Evolutionary conservation across 2,329 filamentous ascomycete species (phyloP).

Genomic region (Fonsecaea pugnacius): DNA sequence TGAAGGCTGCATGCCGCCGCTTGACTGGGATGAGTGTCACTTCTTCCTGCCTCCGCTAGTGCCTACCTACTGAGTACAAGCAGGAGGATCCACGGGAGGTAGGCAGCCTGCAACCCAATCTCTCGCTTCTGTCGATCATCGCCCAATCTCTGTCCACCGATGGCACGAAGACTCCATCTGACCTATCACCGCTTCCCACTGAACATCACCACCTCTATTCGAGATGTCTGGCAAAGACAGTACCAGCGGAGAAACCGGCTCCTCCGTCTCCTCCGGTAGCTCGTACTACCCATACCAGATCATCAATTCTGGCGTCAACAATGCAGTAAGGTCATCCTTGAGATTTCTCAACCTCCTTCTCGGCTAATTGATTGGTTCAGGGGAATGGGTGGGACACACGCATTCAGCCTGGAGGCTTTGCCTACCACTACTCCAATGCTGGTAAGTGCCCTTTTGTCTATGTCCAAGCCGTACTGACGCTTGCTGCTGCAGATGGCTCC

Average conservation of each 20-base stretch:
- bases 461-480: background rate
- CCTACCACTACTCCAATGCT: constrained; percentile 25
- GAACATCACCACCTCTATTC: background rate
- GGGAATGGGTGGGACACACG: constrained; percentile 71
- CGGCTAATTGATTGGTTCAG: constrained; percentile 45
- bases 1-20: background rate
- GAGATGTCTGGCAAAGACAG: constrained; percentile 19
- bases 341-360: background rate
- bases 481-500: constrained; percentile 59
- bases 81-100: too few species aligned
- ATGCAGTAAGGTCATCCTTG: constrained; percentile 51
- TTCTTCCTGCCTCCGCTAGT: too few species aligned
- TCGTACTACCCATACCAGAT: constrained; percentile 42
- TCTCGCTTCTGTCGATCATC: background rate
- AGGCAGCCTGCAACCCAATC: too few species aligned
- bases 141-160: background rate
- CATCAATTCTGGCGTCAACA: constrained; percentile 63
- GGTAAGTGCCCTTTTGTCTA: constrained; percentile 1
- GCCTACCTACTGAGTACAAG: too few species aligned
- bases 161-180: background rate
- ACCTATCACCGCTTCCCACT: background rate
- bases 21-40: too few species aligned
- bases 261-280: background rate
- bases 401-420: constrained; percentile 42
- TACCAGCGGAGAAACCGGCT: background rate